Conservation (phyloP, 2,329 filamentous ascomycete genomes). For the Helicocarpus griseus region DNA sequence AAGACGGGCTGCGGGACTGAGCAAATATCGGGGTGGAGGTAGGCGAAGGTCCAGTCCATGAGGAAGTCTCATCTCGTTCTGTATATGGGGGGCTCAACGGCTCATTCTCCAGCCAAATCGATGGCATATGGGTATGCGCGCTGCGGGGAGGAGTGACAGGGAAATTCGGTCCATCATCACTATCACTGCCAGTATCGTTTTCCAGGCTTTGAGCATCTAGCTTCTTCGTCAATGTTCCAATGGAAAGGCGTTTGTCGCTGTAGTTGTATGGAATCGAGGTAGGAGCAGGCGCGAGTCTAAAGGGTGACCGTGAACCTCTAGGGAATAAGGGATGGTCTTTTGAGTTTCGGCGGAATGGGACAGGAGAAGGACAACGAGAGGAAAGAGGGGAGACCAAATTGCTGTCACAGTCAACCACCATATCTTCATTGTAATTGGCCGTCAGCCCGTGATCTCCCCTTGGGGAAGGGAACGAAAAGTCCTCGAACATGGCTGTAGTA, state of each 20-base stretch:
- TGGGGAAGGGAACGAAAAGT: slow-evolving; percentile 32
- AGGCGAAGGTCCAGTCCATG: not conserved
- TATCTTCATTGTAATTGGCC: slow-evolving; percentile 23
- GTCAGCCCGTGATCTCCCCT: slow-evolving; percentile 12
- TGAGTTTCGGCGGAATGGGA: slow-evolving; percentile 16
- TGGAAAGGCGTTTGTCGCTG: slow-evolving; percentile 28
- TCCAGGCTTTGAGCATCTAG: slow-evolving; percentile 32
- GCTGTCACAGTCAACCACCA: slow-evolving; percentile 29
- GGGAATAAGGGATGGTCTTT: slow-evolving; percentile 22
- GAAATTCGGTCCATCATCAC: slow-evolving; percentile 13
- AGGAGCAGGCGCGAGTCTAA: slow-evolving; percentile 28
- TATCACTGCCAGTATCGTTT: slow-evolving; percentile 15
- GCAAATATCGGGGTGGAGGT: slow-evolving; percentile 5
- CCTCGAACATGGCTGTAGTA: slow-evolving; percentile 28
- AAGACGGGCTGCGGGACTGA: not conserved
- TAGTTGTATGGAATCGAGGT: slow-evolving; percentile 36
- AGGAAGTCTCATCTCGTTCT: not conserved
- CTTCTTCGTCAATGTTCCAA: slow-evolving; percentile 31
- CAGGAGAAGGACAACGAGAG: slow-evolving; percentile 33
- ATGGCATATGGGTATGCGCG: slow-evolving; percentile 13
- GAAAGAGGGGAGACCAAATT: slow-evolving; percentile 31
- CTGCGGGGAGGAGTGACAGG: slow-evolving; percentile 14
- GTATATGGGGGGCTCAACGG: not conserved
- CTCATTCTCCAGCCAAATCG: slow-evolving; percentile 7
- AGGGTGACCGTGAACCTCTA: slow-evolving; percentile 25